Base-by-base conservation (phyloP, 164 flowering plant species). In the Berberis vulgaris region DNA sequence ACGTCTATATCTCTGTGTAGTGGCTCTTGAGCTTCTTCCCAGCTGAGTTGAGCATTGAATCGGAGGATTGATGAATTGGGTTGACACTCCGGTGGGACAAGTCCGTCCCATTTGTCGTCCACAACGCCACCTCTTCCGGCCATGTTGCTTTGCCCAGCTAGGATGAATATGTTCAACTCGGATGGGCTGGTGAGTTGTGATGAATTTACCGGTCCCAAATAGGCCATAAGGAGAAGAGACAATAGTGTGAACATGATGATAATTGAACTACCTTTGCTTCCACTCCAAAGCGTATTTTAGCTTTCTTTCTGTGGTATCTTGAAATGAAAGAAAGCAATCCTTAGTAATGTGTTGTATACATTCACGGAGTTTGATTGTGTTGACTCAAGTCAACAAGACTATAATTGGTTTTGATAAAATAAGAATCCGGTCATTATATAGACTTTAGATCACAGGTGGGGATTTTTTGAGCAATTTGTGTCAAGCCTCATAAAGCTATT, bases 101-200 rank as follows among this genome's bases (percentile, higher is more conserved):
- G 2, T 4, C 89, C 72, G 66, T 89, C 86, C 96, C 96, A 86
- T 41, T 67, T 73, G 55, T 57, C 64, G 65, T 77, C 69, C 0
- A 59, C 9, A 0, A 89, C 88, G 6, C 92, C 91, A 1, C 92
- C 92, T 39, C 92, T 74, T 5, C 96, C 96, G 56, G 92, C 77
- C 92, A 89, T 86, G 79, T 89, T 89, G 78, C 96, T 89, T 72
- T 89, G 96, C 8, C 96, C 96, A 61, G 69, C 69, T 43, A 67
- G 53, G 54, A 67, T 54, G 43, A 67, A 67, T 43, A 67, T 67
- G 59, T 26, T 66, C 57, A 61, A 11, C 26, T 38, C 43, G 41
- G 53, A 47, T 40, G 43, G 41, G 41, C 11, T 8, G n/a, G 11
- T n/a, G 54, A 54, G 57, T 54, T 54, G 41, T 13, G 57, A 54